Evolutionary conservation across 768 basidiomycete species (phyloP).

Genomic region (Kwoniella europaea): DNA sequence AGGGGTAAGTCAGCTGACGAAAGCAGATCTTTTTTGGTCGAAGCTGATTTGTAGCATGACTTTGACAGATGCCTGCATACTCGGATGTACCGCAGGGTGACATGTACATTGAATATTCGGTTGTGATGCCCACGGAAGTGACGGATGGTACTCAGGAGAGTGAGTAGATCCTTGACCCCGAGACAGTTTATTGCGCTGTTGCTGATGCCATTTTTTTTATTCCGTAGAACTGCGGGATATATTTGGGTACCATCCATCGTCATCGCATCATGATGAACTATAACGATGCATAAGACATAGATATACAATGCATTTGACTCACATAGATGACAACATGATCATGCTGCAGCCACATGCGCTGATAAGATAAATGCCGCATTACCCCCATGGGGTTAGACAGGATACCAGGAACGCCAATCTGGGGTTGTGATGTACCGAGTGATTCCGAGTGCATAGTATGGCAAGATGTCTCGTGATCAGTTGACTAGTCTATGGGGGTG

Average conservation of each 20-base stretch:
- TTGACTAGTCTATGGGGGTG: neutral
- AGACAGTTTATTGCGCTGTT: no score
- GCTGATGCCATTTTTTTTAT: no score
- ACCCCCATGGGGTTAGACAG: constrained; percentile 7
- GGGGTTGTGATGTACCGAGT: neutral
- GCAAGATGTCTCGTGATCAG: neutral
- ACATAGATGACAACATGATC: neutral
- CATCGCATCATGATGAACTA: constrained; percentile 22
- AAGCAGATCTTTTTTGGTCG: neutral
- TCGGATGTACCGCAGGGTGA: constrained; percentile 65
- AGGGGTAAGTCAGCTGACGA: constrained; percentile 74
- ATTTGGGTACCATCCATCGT: constrained; percentile 9
- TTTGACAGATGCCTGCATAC: constrained; percentile 55
- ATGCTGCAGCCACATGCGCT: constrained; percentile 2
- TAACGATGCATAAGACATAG: constrained; percentile 12
- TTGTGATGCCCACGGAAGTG: constrained; percentile 80
- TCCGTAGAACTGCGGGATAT: constrained; percentile 11
- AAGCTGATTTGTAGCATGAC: constrained; percentile 8
- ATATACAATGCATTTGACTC: neutral
- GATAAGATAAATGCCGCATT: constrained; percentile 4
- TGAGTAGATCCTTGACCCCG: constrained; percentile 62
- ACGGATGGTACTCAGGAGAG: constrained; percentile 72
- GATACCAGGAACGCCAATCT: constrained; percentile 9
- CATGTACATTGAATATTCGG: constrained; percentile 89
- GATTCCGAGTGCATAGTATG: neutral